Conservation (phyloP, 441 rosid genomes). For the Mallotus japonicus region DNA sequence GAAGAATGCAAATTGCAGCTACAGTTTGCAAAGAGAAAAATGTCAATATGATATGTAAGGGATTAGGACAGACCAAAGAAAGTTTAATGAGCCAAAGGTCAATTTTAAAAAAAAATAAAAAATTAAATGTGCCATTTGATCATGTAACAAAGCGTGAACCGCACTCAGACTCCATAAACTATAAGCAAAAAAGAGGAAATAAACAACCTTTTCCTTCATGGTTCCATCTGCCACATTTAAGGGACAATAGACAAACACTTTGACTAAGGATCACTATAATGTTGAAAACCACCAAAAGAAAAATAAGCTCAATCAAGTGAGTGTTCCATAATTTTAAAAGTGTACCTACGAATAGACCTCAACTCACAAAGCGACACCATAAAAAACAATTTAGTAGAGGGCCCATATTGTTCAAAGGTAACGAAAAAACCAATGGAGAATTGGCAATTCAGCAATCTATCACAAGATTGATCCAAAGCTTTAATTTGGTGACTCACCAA, state of each 20-base stretch:
- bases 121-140: constrained; percentile 1
- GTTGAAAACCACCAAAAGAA: neutral
- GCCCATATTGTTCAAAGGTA: neutral
- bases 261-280: neutral
- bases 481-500: neutral
- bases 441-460: neutral
- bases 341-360: neutral
- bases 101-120: too few species aligned
- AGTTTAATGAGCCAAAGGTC: too few species aligned
- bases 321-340: constrained; percentile 1
- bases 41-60: too few species aligned
- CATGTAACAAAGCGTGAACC: constrained; percentile 1
- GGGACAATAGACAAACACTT: neutral
- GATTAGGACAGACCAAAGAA: too few species aligned
- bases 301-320: neutral
- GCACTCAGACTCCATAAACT: neutral
- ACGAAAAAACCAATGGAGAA: neutral
- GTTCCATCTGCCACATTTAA: neutral
- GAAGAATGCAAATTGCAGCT: too few species aligned
- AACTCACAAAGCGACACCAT: constrained; percentile 3
- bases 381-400: neutral
- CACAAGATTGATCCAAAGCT: neutral
- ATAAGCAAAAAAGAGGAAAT: neutral
- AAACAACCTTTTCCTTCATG: neutral
- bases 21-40: too few species aligned